Conservation (phyloP, 352 stramenopile species). For the Elongisporangium anandrum region DNA sequence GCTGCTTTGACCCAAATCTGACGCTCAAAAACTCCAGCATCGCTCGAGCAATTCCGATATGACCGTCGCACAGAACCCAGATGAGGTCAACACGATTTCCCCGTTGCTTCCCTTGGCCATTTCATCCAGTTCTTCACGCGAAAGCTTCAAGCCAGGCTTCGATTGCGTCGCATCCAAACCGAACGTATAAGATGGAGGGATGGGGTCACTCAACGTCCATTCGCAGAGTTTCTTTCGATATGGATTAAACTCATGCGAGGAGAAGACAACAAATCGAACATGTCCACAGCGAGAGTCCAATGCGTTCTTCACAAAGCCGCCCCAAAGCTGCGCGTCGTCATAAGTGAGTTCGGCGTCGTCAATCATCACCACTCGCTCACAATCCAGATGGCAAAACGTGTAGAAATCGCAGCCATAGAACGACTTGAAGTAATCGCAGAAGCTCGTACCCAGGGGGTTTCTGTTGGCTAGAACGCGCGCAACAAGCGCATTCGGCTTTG, state of each 20-base stretch:
- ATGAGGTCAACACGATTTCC: constrained; percentile 11
- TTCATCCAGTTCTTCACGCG: constrained; percentile 10
- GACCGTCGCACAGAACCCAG: constrained; percentile 13
- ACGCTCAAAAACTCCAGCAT: constrained; percentile 6
- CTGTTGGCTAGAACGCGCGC: constrained; percentile 5
- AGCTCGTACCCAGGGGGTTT: constrained; percentile 7
- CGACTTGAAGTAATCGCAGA: no score
- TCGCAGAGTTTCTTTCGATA: neutral
- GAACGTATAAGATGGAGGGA: constrained; percentile 8
- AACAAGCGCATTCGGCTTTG: constrained; percentile 9
- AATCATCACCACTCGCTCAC: constrained; percentile 10
- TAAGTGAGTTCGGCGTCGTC: constrained; percentile 10
- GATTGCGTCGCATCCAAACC: constrained; percentile 11
- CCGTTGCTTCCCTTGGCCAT: constrained; percentile 9
- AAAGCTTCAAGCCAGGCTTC: constrained; percentile 13
- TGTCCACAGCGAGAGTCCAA: constrained; percentile 3
- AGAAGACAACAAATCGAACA: constrained; percentile 8
- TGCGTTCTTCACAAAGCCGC: constrained; percentile 8
- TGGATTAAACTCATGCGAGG: constrained; percentile 10
- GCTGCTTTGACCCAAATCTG: neutral
- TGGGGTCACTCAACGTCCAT: constrained; percentile 6
- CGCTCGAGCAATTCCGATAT: constrained; percentile 14
- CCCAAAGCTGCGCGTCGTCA: constrained; percentile 11
- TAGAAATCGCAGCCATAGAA: constrained; percentile 10
- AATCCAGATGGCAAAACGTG: constrained; percentile 3